Conservation (phyloP, 192 early-diverging fungal genomes). For the Coemansia sp. region DNA sequence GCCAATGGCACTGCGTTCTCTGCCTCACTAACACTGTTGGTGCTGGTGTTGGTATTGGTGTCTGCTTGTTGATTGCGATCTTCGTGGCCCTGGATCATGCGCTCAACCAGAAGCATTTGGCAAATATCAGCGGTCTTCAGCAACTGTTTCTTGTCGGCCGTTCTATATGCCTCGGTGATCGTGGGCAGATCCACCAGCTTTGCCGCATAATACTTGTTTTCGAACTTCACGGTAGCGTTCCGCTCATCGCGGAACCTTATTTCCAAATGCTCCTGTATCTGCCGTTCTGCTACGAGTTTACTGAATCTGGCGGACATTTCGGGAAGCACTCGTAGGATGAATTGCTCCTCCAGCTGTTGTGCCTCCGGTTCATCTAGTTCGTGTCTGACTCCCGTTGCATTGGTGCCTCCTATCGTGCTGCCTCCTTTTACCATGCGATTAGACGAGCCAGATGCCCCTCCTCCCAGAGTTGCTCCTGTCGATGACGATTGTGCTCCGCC, state of each 20-base stretch:
- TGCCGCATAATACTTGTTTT: constrained; percentile 14
- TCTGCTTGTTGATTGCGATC: too few species aligned
- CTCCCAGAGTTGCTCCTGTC: constrained; percentile 22
- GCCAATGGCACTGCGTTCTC: constrained; percentile 20
- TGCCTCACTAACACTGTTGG: background rate
- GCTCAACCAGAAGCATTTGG: constrained; percentile 45
- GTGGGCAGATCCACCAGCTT: constrained; percentile 49
- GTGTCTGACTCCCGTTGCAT: background rate
- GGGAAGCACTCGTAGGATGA: constrained; percentile 39
- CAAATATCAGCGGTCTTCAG: constrained; percentile 50
- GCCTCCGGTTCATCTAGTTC: constrained; percentile 2
- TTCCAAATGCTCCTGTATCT: constrained; percentile 35
- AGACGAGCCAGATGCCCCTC: too few species aligned
- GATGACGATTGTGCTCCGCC: constrained; percentile 17
- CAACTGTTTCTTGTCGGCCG: constrained; percentile 44
- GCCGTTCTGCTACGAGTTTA: constrained; percentile 29
- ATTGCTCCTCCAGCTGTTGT: constrained; percentile 47
- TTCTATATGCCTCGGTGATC: constrained; percentile 39
- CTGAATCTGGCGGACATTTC: constrained; percentile 34
- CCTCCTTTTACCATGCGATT: too few species aligned
- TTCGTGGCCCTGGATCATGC: background rate
- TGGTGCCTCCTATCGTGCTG: too few species aligned
- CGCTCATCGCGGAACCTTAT: constrained; percentile 43
- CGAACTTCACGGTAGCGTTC: constrained; percentile 37
- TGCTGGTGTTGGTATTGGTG: too few species aligned